These are phyloP conservation scores for Paraglomus brasilianum DNA, from an alignment of 192 early-diverging fungal genomes.

Conservation along the genomic window DNA sequence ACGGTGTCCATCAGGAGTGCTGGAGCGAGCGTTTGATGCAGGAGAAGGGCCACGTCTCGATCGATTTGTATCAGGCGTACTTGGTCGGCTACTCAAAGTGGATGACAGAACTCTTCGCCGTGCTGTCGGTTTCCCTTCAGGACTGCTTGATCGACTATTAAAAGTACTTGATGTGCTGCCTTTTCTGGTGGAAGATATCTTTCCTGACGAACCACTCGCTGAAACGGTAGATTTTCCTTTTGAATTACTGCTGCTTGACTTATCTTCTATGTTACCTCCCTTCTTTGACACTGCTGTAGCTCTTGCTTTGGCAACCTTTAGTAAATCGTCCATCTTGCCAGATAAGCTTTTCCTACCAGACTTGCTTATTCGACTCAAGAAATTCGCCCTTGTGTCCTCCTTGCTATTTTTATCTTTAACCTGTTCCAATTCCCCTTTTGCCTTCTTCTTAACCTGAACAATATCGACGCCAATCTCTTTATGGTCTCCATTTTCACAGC, in stretches of 20 bases:
- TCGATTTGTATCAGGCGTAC: slow-evolving; percentile 21
- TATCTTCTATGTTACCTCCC: neutral
- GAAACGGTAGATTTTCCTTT: slow-evolving; percentile 8
- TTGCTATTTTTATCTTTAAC: slow-evolving; percentile 9
- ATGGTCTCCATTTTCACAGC: slow-evolving; percentile 27
- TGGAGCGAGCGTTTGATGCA: slow-evolving; percentile 5
- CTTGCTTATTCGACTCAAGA: neutral
- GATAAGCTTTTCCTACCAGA: slow-evolving; percentile 10
- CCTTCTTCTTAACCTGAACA: slow-evolving; percentile 24
- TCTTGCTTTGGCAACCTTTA: slow-evolving; percentile 16
- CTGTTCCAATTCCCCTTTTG: slow-evolving; percentile 16
- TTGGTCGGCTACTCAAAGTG: slow-evolving; percentile 18
- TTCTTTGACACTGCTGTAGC: neutral
- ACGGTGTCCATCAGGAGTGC: slow-evolving; percentile 16
- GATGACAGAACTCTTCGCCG: neutral
- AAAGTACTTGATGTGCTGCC: slow-evolving; percentile 13
- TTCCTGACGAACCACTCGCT: neutral
- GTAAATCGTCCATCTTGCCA: slow-evolving; percentile 15
- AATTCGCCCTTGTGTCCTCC: slow-evolving; percentile 12
- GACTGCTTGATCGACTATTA: slow-evolving; percentile 22
- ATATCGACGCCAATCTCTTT: slow-evolving; percentile 30
- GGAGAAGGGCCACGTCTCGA: neutral
- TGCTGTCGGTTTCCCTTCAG: slow-evolving; percentile 1
- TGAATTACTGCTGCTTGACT: neutral
- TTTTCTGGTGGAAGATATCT: neutral